Base-by-base conservation (phyloP, 768 basidiomycete species). In the Termitomyces sp. region DNA sequence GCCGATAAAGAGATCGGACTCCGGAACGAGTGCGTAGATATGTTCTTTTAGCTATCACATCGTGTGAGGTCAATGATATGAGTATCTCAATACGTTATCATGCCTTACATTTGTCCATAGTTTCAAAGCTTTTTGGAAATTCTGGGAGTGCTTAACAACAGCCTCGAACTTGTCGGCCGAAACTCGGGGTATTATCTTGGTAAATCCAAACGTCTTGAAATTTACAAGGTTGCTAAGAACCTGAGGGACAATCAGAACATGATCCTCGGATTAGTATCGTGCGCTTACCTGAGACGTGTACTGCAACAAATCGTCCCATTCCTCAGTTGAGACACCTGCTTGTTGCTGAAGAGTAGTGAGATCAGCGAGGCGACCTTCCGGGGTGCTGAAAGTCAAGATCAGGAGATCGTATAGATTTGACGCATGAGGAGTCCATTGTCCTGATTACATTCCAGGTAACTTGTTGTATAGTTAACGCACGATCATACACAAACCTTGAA, bases 121-220 rank as follows among this genome's bases (percentile, higher is more conserved):
- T 0, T 80, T 70, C 18, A 80, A 56, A 1, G 88, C 87, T 52
- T 82, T 77, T 0, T 79, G 67, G 4, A 81, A 79, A 63, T 89
- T 88, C 11, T 76, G 75, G n/a, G 90, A 92, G 7, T 79, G 76
- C 20, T 77, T 72, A 18, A 94, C 78, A 38, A 90, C 84, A 7
- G 77, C 78, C 44, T 80, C 82, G 68, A 96, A 93, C 66, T 84
- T 86, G 16, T 76, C 79, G 24, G 79, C 67, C 2, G 84, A 67
- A 50, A 91, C 67, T 22, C 94, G 88, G 22, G 94, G 92, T 52
- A 93, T 70, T 65, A 96, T 89, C 76, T 96, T 95, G 46, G 90
- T 91, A 68, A 89, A 90, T 1, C 93, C 93, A 63, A 95, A 95
- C 2, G 80, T 83, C 70, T 85, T 91, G 75, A 87, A 93, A 74